Evolutionary conservation across 1,139 yeast species (phyloP).

Genomic region (Komagataea norvegica): DNA sequence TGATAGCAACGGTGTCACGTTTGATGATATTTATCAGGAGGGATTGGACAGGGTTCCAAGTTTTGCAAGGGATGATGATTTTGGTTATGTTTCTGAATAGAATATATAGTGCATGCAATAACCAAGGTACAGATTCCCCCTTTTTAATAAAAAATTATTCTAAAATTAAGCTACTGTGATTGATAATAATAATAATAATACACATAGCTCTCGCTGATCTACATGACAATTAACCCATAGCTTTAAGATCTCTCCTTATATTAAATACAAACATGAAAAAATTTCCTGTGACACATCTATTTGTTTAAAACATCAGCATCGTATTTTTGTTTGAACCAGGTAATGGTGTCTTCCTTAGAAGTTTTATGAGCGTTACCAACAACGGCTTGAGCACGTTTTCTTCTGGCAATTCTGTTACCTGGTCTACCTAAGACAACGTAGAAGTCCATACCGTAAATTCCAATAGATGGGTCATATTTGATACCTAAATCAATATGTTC

Average conservation of each 20-base stretch:
- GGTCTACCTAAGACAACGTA: conserved; percentile 99
- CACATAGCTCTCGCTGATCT: too few species aligned
- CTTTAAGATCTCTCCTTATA: conserved; percentile 19
- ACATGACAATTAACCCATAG: conserved; percentile 1
- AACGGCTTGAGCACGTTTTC: conserved; percentile 91
- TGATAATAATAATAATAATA: too few species aligned
- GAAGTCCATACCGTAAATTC: conserved; percentile 99
- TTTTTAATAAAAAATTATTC: too few species aligned
- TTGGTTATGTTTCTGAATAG: conserved; percentile 25
- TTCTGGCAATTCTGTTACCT: conserved; percentile 98
- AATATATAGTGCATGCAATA: too few species aligned
- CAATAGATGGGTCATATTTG: conserved; percentile 99
- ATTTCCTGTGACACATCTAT: conserved; percentile 36
- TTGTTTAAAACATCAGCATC: conserved; percentile 96
- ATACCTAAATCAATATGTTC: conserved; percentile 99
- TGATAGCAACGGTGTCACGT: conserved; percentile 3
- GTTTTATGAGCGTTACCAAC: conserved; percentile 94
- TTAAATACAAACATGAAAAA: conserved; percentile 19
- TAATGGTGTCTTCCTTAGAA: conserved; percentile 88
- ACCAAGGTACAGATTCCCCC: too few species aligned
- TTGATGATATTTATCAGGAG: conserved; percentile 13
- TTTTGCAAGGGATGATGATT: conserved; percentile 23
- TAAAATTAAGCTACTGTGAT: too few species aligned
- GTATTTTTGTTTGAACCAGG: conserved; percentile 99
- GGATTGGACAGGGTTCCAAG: conserved; percentile 21